Evolutionary conservation across 306 rosid species (phyloP), one percentile per base, ranked within the genome.

Genomic region (Corylus americana): DNA sequence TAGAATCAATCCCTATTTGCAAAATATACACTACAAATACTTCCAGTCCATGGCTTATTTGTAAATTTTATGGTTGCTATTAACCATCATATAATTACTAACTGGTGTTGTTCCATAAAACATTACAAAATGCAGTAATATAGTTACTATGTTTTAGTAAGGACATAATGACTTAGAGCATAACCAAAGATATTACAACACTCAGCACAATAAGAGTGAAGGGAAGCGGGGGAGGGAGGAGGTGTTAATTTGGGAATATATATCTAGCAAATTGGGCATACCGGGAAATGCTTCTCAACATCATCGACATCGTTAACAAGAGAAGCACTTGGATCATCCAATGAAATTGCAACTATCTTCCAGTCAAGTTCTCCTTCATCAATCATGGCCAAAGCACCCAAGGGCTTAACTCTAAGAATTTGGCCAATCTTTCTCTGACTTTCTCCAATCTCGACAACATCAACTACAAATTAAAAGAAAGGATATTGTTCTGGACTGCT

Each of bases 301-400:
- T 95, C 99, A 77, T 82, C 86, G 39, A 93, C 68, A 68, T 95
- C 97, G 17, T 93, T 90, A 75, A 95, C 98, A 39, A 93, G 85
- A 45, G 94, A 86, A 49, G 99, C 92, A 85, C 80, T 95, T 25
- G 98, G 98, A 88, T 95, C 99, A 80, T 95, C 97, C 68, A 95
- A 75, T 67, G 99, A 91, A 84, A 96, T 91, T 77, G 98, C 97
- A 83, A 96, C 88, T 75, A 95, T 91, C 83, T 96, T 95, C 99
- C 99, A 96, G 93, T 96, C 99, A 79, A 96, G 98, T 76, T 96
- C 99, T 77, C 99, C 99, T 85, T 93, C 99, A 85, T 96, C 99
- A 80, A 96, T 93, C 99, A 96, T 96, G 55, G 99, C 99, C 72
- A 96, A 85, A 74, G 97, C 98, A 86, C 88, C 99, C 87, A 96